Base-by-base conservation (phyloP, 352 stramenopile species). In the Phytopythium oedochilum region DNA sequence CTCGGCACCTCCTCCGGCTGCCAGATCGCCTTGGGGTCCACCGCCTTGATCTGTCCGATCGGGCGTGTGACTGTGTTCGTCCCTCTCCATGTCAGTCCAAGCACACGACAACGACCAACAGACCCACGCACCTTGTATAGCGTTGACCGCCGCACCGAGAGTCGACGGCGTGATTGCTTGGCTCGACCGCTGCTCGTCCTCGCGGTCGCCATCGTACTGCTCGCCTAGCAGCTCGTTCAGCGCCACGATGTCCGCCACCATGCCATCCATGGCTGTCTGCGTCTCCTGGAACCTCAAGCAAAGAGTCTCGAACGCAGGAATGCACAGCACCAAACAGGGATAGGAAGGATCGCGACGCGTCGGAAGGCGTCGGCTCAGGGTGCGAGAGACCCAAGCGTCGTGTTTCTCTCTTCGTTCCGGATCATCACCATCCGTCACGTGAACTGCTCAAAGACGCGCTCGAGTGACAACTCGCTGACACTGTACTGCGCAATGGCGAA, bases 381-480 rank as follows among this genome's bases (percentile, higher is more conserved):
- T n/a, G n/a, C n/a, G n/a, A n/a, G n/a, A n/a, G n/a, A n/a, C n/a
- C n/a, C 7, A 45, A 45, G 39, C 39, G 39, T 45, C 39, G 39
- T 11, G 32, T 3, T 2, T 11, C 29, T 34, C 29, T 34, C 29
- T 5, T 10, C 29, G 29, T 10, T 34, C 29, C 29, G 5, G 5
- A 10, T 34, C 5, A 10, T 10, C 29, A 11, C 29, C 23, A 28
- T 1, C 2, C 20, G 25, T 75, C 63, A 86, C 42, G 89, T 92
- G 54, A 98, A 97, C 57, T 96, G 75, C 66, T 97, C 94, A 64
- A 98, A 98, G 17, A 98, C 88, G 22, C 88, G 83, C 68, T 98
- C 93, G 2, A 98, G 75, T 1, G 90, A 96, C 36, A 95, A 70
- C 58, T 98, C 90, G 39, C 83, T 95, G 32, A 98, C 73, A 57